These are phyloP conservation scores for Fraxinus nigra DNA, from an alignment of 305 asterid species.

Conservation along the genomic window DNA sequence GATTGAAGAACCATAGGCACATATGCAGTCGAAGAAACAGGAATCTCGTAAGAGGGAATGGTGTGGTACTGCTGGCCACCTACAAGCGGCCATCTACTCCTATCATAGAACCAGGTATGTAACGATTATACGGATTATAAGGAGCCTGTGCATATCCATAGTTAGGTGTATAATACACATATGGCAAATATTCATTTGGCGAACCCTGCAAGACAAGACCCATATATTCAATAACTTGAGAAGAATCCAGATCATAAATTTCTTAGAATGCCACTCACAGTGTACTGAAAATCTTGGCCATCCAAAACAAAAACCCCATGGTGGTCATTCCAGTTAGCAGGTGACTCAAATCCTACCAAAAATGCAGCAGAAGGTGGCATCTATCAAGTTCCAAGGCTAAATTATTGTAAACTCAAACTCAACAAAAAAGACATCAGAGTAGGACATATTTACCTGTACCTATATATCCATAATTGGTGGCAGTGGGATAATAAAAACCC, in stretches of 20 bases:
- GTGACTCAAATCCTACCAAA: conserved; percentile 66
- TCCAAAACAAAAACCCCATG: conserved; percentile 56
- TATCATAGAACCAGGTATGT: conserved; percentile 81
- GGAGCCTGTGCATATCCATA: conserved; percentile 69
- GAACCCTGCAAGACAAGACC: conserved; percentile 56
- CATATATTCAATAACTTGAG: conserved; percentile 19
- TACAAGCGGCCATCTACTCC: conserved; percentile 68
- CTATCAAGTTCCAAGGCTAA: not conserved
- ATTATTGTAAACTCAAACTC: not conserved
- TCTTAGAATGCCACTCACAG: conserved; percentile 47
- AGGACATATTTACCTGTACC: conserved; percentile 50
- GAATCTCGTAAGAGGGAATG: conserved; percentile 57
- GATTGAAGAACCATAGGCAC: conserved; percentile 54
- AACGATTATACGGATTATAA: conserved; percentile 81
- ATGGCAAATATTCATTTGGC: conserved; percentile 58
- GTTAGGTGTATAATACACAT: conserved; percentile 61
- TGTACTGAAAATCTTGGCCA: conserved; percentile 63
- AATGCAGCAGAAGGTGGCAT: not conserved
- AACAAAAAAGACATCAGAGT: not conserved
- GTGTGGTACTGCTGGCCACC: conserved; percentile 60
- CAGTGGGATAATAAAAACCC: conserved; percentile 69
- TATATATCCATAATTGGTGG: conserved; percentile 68
- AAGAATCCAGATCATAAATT: not conserved
- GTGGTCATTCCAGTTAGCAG: conserved; percentile 73
- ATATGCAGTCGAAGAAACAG: conserved; percentile 50